Percentiles rank a stretch among this genome's conserved stretches.
phyloP scores from a whole-genome alignment of 441 rosid genomes.

The Theobroma grandiflorum region DNA sequence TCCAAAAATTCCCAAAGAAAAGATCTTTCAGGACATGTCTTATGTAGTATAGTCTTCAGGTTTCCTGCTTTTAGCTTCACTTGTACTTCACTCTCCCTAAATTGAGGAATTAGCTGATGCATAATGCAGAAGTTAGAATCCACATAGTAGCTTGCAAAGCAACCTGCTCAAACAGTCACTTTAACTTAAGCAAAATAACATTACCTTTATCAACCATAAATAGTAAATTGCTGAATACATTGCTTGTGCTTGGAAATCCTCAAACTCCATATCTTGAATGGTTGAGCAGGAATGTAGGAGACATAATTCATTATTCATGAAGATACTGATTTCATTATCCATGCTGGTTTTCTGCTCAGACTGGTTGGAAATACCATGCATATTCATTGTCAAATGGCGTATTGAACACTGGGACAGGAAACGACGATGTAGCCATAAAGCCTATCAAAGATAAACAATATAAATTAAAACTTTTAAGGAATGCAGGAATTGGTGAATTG shows the following conservation, averaged over 20 bases:
- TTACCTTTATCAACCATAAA: slow-evolving; percentile 82
- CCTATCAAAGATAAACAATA: slow-evolving; percentile 51
- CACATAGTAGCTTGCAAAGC: neutral
- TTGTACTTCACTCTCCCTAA: slow-evolving; percentile 46
- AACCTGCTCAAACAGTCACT: neutral
- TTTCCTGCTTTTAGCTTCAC: slow-evolving; percentile 55
- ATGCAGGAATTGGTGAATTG: neutral
- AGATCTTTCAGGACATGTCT: slow-evolving; percentile 57
- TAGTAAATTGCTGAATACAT: slow-evolving; percentile 63
- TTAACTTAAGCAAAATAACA: neutral
- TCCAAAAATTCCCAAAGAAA: slow-evolving; percentile 46
- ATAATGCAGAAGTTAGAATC: slow-evolving; percentile 22
- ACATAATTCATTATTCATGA: slow-evolving; percentile 60
- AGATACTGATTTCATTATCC: slow-evolving; percentile 33
- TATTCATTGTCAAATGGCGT: slow-evolving; percentile 44
- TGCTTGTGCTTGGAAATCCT: slow-evolving; percentile 80
- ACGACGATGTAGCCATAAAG: slow-evolving; percentile 89
- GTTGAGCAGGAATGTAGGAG: slow-evolving; percentile 59
- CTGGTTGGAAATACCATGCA: slow-evolving; percentile 25
- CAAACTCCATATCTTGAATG: slow-evolving; percentile 58
- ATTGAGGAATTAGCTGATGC: slow-evolving; percentile 63
- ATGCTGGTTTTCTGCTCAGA: slow-evolving; percentile 31
- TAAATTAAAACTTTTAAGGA: neutral
- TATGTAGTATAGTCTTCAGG: slow-evolving; percentile 45
- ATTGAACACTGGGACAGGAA: slow-evolving; percentile 71